phyloP scores from a whole-genome alignment of 352 stramenopile genomes.

The Globisporangium splendens region DNA sequence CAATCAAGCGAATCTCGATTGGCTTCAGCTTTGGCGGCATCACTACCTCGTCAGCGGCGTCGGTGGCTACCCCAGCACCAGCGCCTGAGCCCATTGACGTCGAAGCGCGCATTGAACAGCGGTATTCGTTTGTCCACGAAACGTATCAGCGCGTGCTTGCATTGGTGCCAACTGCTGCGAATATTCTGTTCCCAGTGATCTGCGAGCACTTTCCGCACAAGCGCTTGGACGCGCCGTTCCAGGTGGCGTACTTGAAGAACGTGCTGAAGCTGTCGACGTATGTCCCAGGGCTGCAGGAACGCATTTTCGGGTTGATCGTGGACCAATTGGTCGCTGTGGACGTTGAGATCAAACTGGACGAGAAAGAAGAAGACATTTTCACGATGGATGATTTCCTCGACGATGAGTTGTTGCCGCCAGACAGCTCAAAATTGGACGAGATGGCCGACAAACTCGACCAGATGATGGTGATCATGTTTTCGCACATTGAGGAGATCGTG shows the following conservation, averaged over 20 bases:
- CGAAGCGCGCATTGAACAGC: conserved; percentile 49
- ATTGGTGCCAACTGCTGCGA: conserved; percentile 70
- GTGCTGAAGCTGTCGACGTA: conserved; percentile 68
- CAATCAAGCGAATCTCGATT: conserved; percentile 30
- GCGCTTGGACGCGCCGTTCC: conserved; percentile 56
- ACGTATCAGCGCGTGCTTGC: conserved; percentile 63
- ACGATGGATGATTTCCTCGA: conserved; percentile 82
- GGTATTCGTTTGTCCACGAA: conserved; percentile 58
- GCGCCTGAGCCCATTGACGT: conserved; percentile 24
- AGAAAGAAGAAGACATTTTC: conserved; percentile 82
- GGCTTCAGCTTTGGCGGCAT: conserved; percentile 37
- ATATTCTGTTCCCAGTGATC: conserved; percentile 73
- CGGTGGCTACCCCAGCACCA: background rate
- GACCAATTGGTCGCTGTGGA: conserved; percentile 85
- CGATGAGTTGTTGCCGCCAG: conserved; percentile 64
- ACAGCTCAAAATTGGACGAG: conserved; percentile 54
- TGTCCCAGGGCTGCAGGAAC: conserved; percentile 66
- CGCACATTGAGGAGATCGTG: conserved; percentile 60
- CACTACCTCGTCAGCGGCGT: background rate
- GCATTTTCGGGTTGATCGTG: conserved; percentile 80
- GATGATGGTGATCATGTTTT: conserved; percentile 88
- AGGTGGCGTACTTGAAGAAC: conserved; percentile 73
- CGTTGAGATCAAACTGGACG: conserved; percentile 88
- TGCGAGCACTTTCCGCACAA: conserved; percentile 84
- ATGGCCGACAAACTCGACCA: conserved; percentile 88